phyloP scores from a whole-genome alignment of 1,284 basidiomycete species.

The Cryptococcus floricola region DNA sequence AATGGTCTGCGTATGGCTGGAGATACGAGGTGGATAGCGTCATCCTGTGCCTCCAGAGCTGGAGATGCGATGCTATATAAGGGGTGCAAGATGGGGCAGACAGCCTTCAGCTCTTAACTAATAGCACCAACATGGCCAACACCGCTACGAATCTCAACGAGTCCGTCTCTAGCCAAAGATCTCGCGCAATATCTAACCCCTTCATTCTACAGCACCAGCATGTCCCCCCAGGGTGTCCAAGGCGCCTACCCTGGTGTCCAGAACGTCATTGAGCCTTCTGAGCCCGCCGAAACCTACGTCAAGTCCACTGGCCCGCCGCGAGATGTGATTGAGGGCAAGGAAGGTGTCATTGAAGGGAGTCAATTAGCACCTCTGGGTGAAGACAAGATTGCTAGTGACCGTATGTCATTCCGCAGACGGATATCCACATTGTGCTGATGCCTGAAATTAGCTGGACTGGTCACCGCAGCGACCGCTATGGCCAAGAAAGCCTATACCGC shows the following conservation, averaged over 20 bases:
- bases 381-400: constrained; percentile 26
- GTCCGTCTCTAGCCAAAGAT: not conserved
- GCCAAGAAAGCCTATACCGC: constrained; percentile 23
- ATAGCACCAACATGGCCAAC: not conserved
- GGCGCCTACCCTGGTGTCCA: constrained; percentile 16
- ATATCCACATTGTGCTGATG: not conserved
- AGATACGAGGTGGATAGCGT: not conserved
- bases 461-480: constrained; percentile 16
- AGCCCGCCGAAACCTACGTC: constrained; percentile 5
- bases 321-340: constrained; percentile 19
- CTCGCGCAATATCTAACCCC: not conserved
- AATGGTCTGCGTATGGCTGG: too few species aligned
- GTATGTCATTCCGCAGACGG: constrained; percentile 5
- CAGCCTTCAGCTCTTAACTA: not conserved
- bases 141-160: not conserved
- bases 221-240: constrained; percentile 14
- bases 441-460: constrained; percentile 14
- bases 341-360: constrained; percentile 23
- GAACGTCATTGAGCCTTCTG: constrained; percentile 9
- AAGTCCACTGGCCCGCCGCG: constrained; percentile 11
- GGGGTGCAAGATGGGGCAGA: not conserved
- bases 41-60: not conserved
- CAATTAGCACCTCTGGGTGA: constrained; percentile 28
- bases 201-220: constrained; percentile 4
- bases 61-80: not conserved